These are phyloP conservation scores for Strobilomyces confusus DNA, from an alignment of 768 basidiomycete genomes.

Conservation along the genomic window DNA sequence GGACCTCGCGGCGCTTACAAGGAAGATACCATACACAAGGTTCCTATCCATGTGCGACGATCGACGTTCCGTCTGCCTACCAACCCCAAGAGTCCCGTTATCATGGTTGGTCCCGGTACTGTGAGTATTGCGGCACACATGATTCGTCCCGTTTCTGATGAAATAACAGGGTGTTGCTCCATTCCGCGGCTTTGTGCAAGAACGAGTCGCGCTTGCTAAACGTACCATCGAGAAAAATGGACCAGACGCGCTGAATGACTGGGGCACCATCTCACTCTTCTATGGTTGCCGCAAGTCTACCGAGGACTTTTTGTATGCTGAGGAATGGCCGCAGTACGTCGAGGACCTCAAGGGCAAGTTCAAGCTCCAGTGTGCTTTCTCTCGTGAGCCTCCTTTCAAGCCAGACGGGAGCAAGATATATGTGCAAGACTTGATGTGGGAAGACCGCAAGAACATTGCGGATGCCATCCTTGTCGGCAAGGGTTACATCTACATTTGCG, in stretches of 20 bases:
- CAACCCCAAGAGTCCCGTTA: slow-evolving; percentile 95
- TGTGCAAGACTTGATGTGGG: slow-evolving; percentile 96
- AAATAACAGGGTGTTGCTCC: slow-evolving; percentile 86
- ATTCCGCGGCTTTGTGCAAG: slow-evolving; percentile 98
- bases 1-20: slow-evolving; percentile 88
- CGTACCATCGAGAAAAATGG: slow-evolving; percentile 96
- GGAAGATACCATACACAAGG: slow-evolving; percentile 67
- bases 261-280: slow-evolving; percentile 93
- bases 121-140: slow-evolving; percentile 45
- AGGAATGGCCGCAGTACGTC: slow-evolving; percentile 89
- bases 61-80: slow-evolving; percentile 97
- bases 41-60: slow-evolving; percentile 91
- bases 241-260: slow-evolving; percentile 86
- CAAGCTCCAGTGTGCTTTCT: slow-evolving; percentile 84
- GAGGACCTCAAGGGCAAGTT: slow-evolving; percentile 91
- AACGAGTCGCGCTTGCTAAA: slow-evolving; percentile 92
- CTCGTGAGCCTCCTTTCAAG: slow-evolving; percentile 80
- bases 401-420: slow-evolving; percentile 94
- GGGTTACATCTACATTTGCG: slow-evolving; percentile 97
- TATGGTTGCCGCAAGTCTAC: slow-evolving; percentile 90
- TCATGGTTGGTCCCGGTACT: slow-evolving; percentile 99
- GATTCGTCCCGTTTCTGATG: slow-evolving; percentile 1
- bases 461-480: slow-evolving; percentile 90
- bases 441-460: slow-evolving; percentile 77
- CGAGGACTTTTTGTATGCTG: slow-evolving; percentile 91